These are phyloP conservation scores for Ogataea pini DNA, from an alignment of 805 yeast species.

Conservation along the genomic window DNA sequence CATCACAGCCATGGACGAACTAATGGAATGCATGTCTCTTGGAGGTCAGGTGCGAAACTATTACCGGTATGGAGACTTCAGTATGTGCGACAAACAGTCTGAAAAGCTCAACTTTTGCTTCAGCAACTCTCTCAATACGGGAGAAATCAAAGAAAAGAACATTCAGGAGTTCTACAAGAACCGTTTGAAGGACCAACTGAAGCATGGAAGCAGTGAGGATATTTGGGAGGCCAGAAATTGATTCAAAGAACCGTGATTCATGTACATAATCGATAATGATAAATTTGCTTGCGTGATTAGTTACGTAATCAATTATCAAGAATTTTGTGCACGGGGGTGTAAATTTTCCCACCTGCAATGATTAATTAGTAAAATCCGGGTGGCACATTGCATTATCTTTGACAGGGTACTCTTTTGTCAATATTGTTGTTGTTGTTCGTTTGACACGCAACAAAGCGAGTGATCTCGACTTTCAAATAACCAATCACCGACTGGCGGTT, in stretches of 20 bases:
- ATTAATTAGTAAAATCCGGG: not conserved
- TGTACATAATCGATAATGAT: no score
- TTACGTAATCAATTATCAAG: not conserved
- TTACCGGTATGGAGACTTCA: conserved; percentile 79
- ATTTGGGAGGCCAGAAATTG: conserved; percentile 59
- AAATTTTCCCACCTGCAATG: not conserved
- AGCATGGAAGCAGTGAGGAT: conserved; percentile 78
- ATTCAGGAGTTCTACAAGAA: conserved; percentile 73
- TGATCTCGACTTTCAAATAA: not conserved
- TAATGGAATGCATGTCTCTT: conserved; percentile 80
- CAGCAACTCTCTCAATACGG: conserved; percentile 53
- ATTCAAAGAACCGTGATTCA: no score
- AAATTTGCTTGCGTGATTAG: not conserved
- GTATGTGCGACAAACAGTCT: conserved; percentile 67
- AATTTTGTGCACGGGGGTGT: not conserved
- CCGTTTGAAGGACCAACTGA: conserved; percentile 58
- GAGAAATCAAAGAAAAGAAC: conserved; percentile 47
- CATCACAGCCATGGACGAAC: conserved; percentile 82
- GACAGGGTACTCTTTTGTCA: not conserved
- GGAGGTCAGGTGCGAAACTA: conserved; percentile 88
- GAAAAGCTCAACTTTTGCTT: conserved; percentile 82
- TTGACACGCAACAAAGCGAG: not conserved
- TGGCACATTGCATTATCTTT: not conserved
- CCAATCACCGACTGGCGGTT: not conserved
- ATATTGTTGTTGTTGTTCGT: not conserved